Evolutionary conservation across 2,329 filamentous ascomycete genomes (phyloP).

Genomic region (Periglandula ipomoeae): DNA sequence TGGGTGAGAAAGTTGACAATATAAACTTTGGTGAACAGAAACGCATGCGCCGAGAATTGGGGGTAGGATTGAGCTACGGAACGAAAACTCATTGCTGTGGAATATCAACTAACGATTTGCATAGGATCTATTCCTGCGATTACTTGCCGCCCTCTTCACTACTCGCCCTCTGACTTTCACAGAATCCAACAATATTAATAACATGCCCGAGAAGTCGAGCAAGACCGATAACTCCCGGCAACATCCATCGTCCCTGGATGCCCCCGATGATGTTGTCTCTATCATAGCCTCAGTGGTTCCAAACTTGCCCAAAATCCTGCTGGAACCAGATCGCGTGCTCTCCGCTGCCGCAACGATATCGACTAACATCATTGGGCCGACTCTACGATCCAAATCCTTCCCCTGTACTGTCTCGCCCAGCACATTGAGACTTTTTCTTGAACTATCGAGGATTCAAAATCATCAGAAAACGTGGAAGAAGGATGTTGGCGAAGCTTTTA

Average conservation of each 20-base stretch:
- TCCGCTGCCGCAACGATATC: constrained; percentile 74
- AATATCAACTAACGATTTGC: constrained; percentile 6
- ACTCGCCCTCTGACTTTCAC: constrained; percentile 70
- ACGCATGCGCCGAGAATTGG: constrained; percentile 83
- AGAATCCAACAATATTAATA: constrained; percentile 36
- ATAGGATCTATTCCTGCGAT: constrained; percentile 78
- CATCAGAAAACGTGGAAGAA: constrained; percentile 89
- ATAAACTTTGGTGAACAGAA: constrained; percentile 94
- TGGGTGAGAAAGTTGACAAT: constrained; percentile 94
- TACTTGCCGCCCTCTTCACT: constrained; percentile 90
- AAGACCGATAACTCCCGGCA: constrained; percentile 25
- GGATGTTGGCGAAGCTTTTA: constrained; percentile 85
- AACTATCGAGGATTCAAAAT: constrained; percentile 67
- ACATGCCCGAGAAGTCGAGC: constrained; percentile 27
- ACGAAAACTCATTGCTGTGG: neutral
- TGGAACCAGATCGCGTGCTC: constrained; percentile 76
- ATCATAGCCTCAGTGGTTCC: constrained; percentile 74
- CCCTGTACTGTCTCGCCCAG: constrained; percentile 72
- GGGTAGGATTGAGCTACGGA: constrained; percentile 47
- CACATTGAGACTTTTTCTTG: constrained; percentile 63
- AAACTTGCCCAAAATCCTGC: constrained; percentile 70
- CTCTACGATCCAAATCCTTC: constrained; percentile 75
- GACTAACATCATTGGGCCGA: constrained; percentile 70
- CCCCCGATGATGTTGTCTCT: constrained; percentile 66
- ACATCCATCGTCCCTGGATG: constrained; percentile 15